Percentiles rank a stretch among this genome's conserved stretches.
Evolutionary conservation across 495 filamentous ascomycete genomes (phyloP).

Genomic region (Podospora conica): DNA sequence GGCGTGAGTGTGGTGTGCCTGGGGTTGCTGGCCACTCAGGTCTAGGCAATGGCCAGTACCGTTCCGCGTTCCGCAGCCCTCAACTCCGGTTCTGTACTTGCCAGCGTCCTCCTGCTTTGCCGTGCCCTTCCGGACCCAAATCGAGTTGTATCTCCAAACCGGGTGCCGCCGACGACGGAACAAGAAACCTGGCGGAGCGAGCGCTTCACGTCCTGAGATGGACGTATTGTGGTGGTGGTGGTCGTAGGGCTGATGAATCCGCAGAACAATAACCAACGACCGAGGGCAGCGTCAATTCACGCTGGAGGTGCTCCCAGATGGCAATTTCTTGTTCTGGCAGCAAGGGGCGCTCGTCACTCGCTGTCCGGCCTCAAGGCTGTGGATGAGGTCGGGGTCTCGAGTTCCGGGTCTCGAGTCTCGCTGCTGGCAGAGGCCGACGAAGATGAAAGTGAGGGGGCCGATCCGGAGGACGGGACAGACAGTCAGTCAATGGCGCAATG

Average conservation of each 20-base stretch:
- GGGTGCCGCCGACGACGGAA: constrained; percentile 7
- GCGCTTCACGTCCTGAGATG: neutral
- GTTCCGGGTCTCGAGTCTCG: neutral
- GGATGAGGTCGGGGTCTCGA: neutral
- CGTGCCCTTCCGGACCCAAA: constrained; percentile 9
- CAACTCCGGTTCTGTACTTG: constrained; percentile 1
- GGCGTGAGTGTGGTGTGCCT: neutral
- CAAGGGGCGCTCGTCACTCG: neutral
- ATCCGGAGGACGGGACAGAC: constrained; percentile 23
- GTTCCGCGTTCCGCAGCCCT: constrained; percentile 8
- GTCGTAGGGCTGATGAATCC: neutral
- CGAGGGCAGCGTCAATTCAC: neutral
- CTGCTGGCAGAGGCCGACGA: neutral
- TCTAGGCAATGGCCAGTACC: constrained; percentile 1
- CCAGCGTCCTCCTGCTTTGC: constrained; percentile 3
- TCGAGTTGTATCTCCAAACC: constrained; percentile 6
- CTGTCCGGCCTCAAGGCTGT: neutral
- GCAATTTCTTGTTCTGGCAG: neutral
- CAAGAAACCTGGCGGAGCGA: neutral
- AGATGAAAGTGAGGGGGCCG: constrained; percentile 15
- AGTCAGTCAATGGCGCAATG: constrained; percentile 20
- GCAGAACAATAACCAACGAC: neutral
- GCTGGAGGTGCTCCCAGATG: neutral
- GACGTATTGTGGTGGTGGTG: neutral
- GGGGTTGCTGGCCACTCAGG: neutral